These are phyloP conservation scores for Daldinia vernicosa DNA, from an alignment of 495 filamentous ascomycete genomes.

Conservation along the genomic window DNA sequence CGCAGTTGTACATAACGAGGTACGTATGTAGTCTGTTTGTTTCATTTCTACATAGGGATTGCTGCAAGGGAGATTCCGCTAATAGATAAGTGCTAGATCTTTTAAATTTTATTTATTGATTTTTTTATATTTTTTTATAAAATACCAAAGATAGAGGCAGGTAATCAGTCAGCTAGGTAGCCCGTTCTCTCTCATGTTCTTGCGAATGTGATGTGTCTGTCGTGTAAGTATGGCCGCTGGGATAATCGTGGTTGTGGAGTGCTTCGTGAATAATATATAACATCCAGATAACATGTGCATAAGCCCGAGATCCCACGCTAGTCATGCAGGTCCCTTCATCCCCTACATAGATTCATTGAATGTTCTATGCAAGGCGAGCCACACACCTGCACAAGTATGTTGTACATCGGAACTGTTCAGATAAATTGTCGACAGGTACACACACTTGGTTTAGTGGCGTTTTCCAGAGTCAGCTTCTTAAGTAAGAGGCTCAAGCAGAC, in stretches of 20 bases:
- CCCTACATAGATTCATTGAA: conserved; percentile 25
- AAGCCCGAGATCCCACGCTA: conserved; percentile 27
- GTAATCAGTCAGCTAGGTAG: neutral
- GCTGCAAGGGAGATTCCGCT: neutral
- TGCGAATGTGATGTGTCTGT: neutral
- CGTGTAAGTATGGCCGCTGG: conserved; percentile 16
- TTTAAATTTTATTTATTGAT: neutral
- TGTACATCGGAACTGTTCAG: conserved; percentile 3
- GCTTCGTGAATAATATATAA: neutral
- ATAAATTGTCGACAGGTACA: conserved; percentile 21
- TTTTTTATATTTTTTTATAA: too few relatives aligned
- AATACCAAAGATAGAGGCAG: neutral
- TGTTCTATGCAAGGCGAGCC: conserved; percentile 32
- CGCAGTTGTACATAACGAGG: conserved; percentile 28
- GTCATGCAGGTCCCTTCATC: conserved; percentile 39
- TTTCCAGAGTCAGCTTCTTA: conserved; percentile 12
- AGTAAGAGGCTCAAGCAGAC: conserved; percentile 17
- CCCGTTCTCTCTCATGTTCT: too few relatives aligned
- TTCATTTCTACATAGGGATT: neutral
- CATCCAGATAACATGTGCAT: neutral
- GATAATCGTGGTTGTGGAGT: conserved; percentile 28
- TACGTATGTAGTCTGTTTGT: conserved; percentile 7
- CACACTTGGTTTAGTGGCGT: conserved; percentile 25
- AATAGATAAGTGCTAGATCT: neutral
- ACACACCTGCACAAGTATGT: conserved; percentile 23